A percentile compares a stretch with the other conserved stretches of the same genome.
Conservation (phyloP, 805 yeast genomes). For the Metschnikowia henanensis region DNA sequence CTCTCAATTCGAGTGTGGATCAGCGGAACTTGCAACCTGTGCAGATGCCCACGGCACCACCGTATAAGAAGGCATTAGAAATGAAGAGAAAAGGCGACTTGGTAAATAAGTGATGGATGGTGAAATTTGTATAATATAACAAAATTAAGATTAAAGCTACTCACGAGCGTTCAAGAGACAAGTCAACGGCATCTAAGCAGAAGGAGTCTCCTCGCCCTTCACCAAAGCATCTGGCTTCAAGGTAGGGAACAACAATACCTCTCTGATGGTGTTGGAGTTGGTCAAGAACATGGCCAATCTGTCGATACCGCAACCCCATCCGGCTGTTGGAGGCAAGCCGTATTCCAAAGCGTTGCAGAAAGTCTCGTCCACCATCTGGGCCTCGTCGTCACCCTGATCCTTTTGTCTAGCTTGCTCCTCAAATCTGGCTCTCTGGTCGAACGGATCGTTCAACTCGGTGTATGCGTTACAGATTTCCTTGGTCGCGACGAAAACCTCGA, state of each 20-base stretch:
- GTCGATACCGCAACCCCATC: conserved; percentile 99
- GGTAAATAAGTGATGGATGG: conserved; percentile 5
- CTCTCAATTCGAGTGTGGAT: conserved; percentile 42
- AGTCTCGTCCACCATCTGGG: conserved; percentile 93
- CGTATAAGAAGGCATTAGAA: conserved; percentile 89
- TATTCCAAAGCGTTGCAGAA: conserved; percentile 98
- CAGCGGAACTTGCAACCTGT: conserved; percentile 78
- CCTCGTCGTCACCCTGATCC: conserved; percentile 99
- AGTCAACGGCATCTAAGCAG: conserved; percentile 9
- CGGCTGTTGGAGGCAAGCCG: conserved; percentile 99
- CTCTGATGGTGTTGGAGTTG: conserved; percentile 94
- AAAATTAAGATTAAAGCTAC: background rate
- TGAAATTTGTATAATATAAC: background rate
- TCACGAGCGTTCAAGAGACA: background rate
- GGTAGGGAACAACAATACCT: conserved; percentile 96
- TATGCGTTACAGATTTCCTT: conserved; percentile 98
- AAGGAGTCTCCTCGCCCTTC: conserved; percentile 34
- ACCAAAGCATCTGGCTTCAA: conserved; percentile 82
- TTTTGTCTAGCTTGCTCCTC: conserved; percentile 99
- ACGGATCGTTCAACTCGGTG: conserved; percentile 98
- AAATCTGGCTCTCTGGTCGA: conserved; percentile 95
- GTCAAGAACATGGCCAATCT: conserved; percentile 98
- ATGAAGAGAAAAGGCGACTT: conserved; percentile 72
- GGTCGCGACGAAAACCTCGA: conserved; percentile 97
- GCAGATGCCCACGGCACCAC: conserved; percentile 95